A percentile compares a stretch with the other conserved stretches of the same genome.
phyloP scores from a whole-genome alignment of 176 grass and related monocot species.

The Phragmites australis region DNA sequence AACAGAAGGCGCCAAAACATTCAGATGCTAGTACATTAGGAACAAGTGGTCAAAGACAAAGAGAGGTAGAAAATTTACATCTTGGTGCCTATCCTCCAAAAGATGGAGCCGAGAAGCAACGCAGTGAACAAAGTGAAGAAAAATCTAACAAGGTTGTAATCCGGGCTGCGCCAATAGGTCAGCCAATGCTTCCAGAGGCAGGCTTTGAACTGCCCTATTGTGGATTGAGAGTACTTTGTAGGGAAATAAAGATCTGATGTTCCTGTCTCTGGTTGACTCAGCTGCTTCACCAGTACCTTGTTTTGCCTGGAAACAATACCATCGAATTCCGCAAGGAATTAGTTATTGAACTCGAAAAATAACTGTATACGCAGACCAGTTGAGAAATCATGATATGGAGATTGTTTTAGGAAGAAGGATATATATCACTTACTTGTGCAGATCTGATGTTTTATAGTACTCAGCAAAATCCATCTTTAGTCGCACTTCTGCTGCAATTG shows the following conservation, averaged over 20 bases:
- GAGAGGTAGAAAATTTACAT: slow-evolving; percentile 50
- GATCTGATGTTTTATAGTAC: slow-evolving; percentile 73
- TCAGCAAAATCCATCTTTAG: slow-evolving; percentile 77
- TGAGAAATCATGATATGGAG: background rate
- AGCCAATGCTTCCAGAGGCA: slow-evolving; percentile 98
- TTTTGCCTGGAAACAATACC: slow-evolving; percentile 58
- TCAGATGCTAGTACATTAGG: slow-evolving; percentile 17
- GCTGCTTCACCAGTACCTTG: slow-evolving; percentile 67
- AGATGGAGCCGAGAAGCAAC: slow-evolving; percentile 90
- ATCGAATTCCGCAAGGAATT: slow-evolving; percentile 24
- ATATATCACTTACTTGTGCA: slow-evolving; percentile 60
- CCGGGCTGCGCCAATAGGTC: slow-evolving; percentile 95
- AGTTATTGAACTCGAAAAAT: slow-evolving; percentile 27
- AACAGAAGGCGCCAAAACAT: slow-evolving; percentile 30
- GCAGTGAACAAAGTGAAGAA: slow-evolving; percentile 90
- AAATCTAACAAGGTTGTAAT: slow-evolving; percentile 97
- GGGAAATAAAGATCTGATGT: slow-evolving; percentile 81
- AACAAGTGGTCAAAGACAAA: slow-evolving; percentile 19
- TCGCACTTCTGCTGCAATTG: slow-evolving; percentile 83
- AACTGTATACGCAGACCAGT: background rate
- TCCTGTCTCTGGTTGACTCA: slow-evolving; percentile 65
- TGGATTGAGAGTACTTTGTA: slow-evolving; percentile 72
- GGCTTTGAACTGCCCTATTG: slow-evolving; percentile 75
- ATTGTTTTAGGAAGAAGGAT: slow-evolving; percentile 1
- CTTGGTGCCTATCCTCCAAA: slow-evolving; percentile 84